Conservation (phyloP, 2,329 filamentous ascomycete genomes). For the Epichloe aotearoae region DNA sequence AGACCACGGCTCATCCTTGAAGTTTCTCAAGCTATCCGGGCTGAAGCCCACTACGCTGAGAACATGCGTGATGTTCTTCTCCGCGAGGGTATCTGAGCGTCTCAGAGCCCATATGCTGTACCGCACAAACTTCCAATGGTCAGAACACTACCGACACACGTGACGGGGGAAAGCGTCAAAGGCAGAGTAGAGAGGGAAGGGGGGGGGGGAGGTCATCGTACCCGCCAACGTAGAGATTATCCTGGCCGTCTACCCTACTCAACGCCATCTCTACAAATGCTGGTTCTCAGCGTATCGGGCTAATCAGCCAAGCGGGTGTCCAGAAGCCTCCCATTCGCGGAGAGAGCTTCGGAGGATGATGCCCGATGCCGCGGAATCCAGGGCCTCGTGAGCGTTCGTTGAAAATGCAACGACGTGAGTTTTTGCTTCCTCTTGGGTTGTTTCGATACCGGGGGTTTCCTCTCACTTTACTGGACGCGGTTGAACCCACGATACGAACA, state of each 20-base stretch:
- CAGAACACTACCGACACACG: background rate
- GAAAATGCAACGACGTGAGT: too few species aligned
- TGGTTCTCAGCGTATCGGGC: constrained; percentile 5
- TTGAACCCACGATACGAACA: too few species aligned
- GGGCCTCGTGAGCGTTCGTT: background rate
- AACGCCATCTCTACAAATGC: constrained; percentile 26
- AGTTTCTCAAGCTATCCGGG: constrained; percentile 23
- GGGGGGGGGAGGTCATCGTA: constrained; percentile 12
- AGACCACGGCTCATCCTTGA: constrained; percentile 36
- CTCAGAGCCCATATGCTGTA: constrained; percentile 66
- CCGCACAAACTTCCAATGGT: background rate
- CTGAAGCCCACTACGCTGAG: constrained; percentile 63
- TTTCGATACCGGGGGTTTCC: too few species aligned
- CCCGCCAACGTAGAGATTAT: constrained; percentile 28
- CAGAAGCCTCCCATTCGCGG: constrained; percentile 6
- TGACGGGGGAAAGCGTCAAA: too few species aligned
- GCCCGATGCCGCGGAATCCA: background rate
- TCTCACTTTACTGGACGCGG: too few species aligned
- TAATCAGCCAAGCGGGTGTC: too few species aligned
- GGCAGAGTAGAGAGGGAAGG: too few species aligned
- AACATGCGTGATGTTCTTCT: constrained; percentile 74
- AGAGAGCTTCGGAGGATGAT: background rate
- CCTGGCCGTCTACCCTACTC: constrained; percentile 27
- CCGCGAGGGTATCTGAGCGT: constrained; percentile 53
- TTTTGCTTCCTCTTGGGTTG: too few species aligned